These are phyloP conservation scores for Neophaeococcomyces aloes DNA, from an alignment of 2,329 filamentous ascomycete genomes.

Conservation along the genomic window DNA sequence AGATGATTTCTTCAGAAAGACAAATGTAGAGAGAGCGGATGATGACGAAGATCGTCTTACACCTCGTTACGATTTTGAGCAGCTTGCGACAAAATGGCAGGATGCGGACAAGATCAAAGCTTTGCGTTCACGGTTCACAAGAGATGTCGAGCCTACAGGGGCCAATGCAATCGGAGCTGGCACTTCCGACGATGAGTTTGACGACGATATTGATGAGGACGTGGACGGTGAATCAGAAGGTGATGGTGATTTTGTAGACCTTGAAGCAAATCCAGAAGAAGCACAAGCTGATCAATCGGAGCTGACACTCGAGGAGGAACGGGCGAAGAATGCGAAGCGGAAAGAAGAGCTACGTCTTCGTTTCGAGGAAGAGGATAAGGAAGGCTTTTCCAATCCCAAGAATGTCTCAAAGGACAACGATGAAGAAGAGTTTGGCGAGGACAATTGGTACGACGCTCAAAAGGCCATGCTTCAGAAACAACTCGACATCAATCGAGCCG, in stretches of 20 bases:
- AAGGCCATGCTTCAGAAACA: slow-evolving; percentile 94
- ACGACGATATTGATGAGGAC: slow-evolving; percentile 39
- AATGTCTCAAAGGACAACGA: slow-evolving; percentile 62
- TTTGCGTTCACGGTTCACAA: slow-evolving; percentile 65
- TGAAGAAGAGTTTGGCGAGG: slow-evolving; percentile 79
- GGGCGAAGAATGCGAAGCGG: slow-evolving; percentile 75
- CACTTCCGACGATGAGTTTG: slow-evolving; percentile 45
- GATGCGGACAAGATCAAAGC: slow-evolving; percentile 65
- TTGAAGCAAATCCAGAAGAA: slow-evolving; percentile 60
- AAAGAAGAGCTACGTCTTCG: slow-evolving; percentile 92
- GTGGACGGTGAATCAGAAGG: slow-evolving; percentile 51
- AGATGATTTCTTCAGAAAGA: slow-evolving; percentile 56
- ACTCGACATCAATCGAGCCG: slow-evolving; percentile 88
- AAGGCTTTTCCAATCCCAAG: slow-evolving; percentile 77
- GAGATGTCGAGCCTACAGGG: slow-evolving; percentile 50
- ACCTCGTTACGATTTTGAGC: slow-evolving; percentile 67
- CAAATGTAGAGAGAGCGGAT: slow-evolving; percentile 39
- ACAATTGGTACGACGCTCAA: slow-evolving; percentile 97
- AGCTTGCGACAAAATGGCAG: slow-evolving; percentile 76
- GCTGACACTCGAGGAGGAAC: slow-evolving; percentile 67
- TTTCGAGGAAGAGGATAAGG: slow-evolving; percentile 96
- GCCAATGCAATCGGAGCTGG: slow-evolving; percentile 45
- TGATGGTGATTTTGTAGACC: slow-evolving; percentile 73
- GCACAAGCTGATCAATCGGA: slow-evolving; percentile 28
- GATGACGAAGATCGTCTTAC: slow-evolving; percentile 64